Conservation (phyloP, 805 yeast species). For the Kuraishia floccosa region DNA sequence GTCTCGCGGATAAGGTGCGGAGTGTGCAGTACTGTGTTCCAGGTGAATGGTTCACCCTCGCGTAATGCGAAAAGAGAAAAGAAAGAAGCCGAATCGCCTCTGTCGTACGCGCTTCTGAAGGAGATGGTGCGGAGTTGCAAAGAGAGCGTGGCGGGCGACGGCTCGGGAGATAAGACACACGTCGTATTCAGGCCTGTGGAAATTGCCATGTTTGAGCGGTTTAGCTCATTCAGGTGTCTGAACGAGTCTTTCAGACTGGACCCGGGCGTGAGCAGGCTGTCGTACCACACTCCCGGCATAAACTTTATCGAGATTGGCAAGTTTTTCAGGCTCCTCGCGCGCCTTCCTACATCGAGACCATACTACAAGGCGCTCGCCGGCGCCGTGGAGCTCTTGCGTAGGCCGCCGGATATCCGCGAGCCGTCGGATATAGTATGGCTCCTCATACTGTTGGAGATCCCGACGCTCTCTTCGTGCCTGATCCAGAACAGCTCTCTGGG, state of each 20-base stretch:
- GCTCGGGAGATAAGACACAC: conserved; percentile 5
- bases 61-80: background rate
- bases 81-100: conserved; percentile 1
- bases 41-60: conserved; percentile 7
- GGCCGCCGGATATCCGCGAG: conserved; percentile 28
- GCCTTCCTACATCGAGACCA: conserved; percentile 53
- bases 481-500: conserved; percentile 15
- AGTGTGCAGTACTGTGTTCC: conserved; percentile 37
- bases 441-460: conserved; percentile 58
- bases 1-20: conserved; percentile 42
- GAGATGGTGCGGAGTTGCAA: conserved; percentile 23
- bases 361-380: conserved; percentile 42
- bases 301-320: conserved; percentile 33
- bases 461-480: conserved; percentile 41
- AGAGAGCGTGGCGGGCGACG: conserved; percentile 4
- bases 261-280: conserved; percentile 8
- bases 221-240: conserved; percentile 33
- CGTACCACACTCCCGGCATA: conserved; percentile 33
- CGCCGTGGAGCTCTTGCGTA: conserved; percentile 37
- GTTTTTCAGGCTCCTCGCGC: conserved; percentile 32
- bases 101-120: conserved; percentile 21
- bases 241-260: conserved; percentile 42
- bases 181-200: conserved; percentile 37
- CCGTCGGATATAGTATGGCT: conserved; percentile 45
- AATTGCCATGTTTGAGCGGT: conserved; percentile 29